Evolutionary conservation across 2,329 filamentous ascomycete species (phyloP), one percentile per base, ranked within the genome.

Genomic region (Pseudopyricularia cyperi): DNA sequence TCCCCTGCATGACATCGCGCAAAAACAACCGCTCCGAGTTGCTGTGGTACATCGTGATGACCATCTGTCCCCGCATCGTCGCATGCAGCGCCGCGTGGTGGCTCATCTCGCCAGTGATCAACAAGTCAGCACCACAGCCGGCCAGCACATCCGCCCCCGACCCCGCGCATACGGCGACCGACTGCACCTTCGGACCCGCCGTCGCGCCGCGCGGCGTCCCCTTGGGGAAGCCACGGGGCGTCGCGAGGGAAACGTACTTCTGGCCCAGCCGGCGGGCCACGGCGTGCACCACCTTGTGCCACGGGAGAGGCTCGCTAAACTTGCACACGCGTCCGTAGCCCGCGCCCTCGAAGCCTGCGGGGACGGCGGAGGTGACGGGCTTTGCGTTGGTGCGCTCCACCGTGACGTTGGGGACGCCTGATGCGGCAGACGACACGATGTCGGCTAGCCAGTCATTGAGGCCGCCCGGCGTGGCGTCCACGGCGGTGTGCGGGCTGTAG

Each of bases 361-460:
- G 71, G 3, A 66, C 37, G 12, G 70, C 62, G 3, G 65, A 60
- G 39, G 64, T 57, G 56, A 74, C 71, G 15, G 73, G 73, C 55
- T 73, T 68, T 39, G 72, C 68, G 15, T 75, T 69, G 22, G 68
- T 66, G 28, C 70, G 69, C 47, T 26, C 17, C 19, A 28, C 59
- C 33, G 63, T 65, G n/a, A 49, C n/a, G 4, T 28, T 14, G 1
- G 12, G 11, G 8, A 39, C 42, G 2, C 49, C 52, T 5, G 5
- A 22, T 7, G 5, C 82, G 22, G 32, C 33, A 11, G 35, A 17
- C 14, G 37, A 28, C 19, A 96, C 80, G 48, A 94, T 83, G 62
- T 94, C 86, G 55, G 88, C 89, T 9, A 98, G 82, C 91, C 91
- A 98, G 65, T 95, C 88, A 63, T 90, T 94, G 59, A 98, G 79